These are phyloP conservation scores for Pythium insidiosum DNA, from an alignment of 352 stramenopile species.

Conservation along the genomic window DNA sequence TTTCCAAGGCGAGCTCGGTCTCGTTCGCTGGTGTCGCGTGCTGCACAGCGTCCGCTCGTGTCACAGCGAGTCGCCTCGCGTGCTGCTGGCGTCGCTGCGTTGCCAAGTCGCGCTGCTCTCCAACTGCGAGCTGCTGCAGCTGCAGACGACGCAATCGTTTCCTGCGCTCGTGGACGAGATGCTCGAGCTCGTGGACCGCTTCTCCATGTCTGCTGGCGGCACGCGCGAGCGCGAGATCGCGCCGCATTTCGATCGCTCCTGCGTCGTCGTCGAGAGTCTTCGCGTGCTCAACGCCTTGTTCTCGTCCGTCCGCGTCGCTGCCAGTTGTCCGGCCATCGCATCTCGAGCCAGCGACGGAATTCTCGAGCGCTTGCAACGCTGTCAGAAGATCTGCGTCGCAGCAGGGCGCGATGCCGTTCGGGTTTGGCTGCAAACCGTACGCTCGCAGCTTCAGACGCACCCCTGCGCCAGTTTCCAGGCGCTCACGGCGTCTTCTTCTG, in stretches of 20 bases:
- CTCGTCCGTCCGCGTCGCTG: too few relatives aligned
- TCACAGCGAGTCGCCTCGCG: slow-evolving; percentile 21
- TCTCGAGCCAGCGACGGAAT: too few relatives aligned
- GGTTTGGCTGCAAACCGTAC: too few relatives aligned
- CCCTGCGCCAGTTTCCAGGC: too few relatives aligned
- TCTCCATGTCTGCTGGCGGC: background rate
- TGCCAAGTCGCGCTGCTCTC: slow-evolving; percentile 20
- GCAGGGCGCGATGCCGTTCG: too few relatives aligned
- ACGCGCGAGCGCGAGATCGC: background rate
- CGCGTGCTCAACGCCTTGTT: slow-evolving; percentile 7
- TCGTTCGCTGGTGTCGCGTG: slow-evolving; percentile 21
- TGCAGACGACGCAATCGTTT: slow-evolving; percentile 1
- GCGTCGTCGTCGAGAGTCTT: slow-evolving; percentile 8
- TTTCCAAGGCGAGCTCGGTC: slow-evolving; percentile 31
- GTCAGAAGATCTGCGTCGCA: too few relatives aligned
- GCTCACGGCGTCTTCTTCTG: too few relatives aligned
- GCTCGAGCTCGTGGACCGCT: slow-evolving; percentile 13
- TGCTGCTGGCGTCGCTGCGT: slow-evolving; percentile 23
- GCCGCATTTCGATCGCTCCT: slow-evolving; percentile 1
- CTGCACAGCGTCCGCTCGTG: slow-evolving; percentile 20
- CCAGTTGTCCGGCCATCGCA: too few relatives aligned
- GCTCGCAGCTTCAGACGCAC: too few relatives aligned
- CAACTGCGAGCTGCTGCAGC: slow-evolving; percentile 23
- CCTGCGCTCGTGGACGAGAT: slow-evolving; percentile 13
- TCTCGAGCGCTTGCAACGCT: too few relatives aligned